Base-by-base conservation (phyloP, 495 filamentous ascomycete genomes). In the Penicillium bialowiezense region DNA sequence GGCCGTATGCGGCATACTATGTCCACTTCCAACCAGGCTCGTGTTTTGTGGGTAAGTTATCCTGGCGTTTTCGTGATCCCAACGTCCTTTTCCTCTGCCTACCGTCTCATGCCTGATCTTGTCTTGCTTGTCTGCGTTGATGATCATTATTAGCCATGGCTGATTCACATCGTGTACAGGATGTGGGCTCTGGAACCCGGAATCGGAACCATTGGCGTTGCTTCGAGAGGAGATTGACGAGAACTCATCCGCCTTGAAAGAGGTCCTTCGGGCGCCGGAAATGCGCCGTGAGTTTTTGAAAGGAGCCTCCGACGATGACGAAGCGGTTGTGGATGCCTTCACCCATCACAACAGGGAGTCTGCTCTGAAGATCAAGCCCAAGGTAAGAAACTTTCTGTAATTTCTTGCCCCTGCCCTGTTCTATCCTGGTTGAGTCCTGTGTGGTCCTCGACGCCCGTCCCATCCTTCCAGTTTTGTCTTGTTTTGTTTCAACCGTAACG, bases 1-100 rank as follows among this genome's bases (percentile, higher is more conserved):
- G 90, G 7, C 85, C 88, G 28, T 93, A 93, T 62, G 89, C 89
- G 12, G 85, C 81, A 47, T 95, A 96, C 63, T 93, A 92, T 69
- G 68, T 87, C 10, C 83, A 86, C 52, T 72, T 85, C 42, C 66
- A 82, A 50, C 84, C 85, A 15, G 72, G 71, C 19, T 63, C 72
- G 35, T 81, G 78, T 62, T 83, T 84, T 54, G 74, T 85, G 32
- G 82, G 82, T 85, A 70, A 64, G 81, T 77, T 17, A 29, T 41
- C 35, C 46, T n/a, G n/a, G n/a, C n/a, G n/a, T n/a, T n/a, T n/a
- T n/a, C n/a, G n/a, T n/a, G n/a, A n/a, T n/a, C n/a, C n/a, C n/a
- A n/a, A n/a, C 34, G 23, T 18, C 14, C 3, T 40, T 13, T 21
- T 23, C 28, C 15, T 32, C 7, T 3, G 14, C 9, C 21, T 24